Conservation (phyloP, 164 flowering plant species). For the Stephania cephalantha region DNA sequence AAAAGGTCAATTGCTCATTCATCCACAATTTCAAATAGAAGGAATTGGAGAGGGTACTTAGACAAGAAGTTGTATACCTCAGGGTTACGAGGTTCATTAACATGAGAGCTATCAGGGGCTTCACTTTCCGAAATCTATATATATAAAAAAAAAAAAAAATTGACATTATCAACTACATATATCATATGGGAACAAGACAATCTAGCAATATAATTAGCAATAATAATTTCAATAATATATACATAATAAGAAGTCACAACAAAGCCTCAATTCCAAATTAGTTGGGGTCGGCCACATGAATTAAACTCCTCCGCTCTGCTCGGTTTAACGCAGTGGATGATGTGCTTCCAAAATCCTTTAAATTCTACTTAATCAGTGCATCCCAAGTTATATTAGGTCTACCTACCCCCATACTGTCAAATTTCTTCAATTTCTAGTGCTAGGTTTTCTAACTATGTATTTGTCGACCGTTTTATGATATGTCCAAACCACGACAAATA, state of each 20-base stretch:
- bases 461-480: too few species aligned
- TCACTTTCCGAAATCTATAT: slow-evolving; percentile 24
- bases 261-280: too few species aligned
- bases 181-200: background rate
- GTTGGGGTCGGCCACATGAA: too few species aligned
- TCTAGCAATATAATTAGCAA: background rate
- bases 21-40: background rate
- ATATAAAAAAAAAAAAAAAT: slow-evolving; percentile 10
- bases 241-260: background rate
- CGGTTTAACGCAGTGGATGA: too few species aligned
- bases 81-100: slow-evolving; percentile 21
- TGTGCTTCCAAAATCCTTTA: too few species aligned
- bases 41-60: background rate
- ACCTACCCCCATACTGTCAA: too few species aligned
- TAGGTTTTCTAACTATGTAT: too few species aligned
- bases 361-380: too few species aligned
- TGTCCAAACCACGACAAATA: too few species aligned
- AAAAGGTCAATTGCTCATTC: background rate
- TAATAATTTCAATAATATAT: background rate
- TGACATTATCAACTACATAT: background rate
- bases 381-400: too few species aligned
- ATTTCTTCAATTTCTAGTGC: too few species aligned
- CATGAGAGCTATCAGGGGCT: slow-evolving; percentile 21
- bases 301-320: too few species aligned
- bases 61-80: slow-evolving; percentile 28